Percentiles rank a stretch among this genome's conserved stretches.
Conservation (phyloP, 768 basidiomycete genomes). For the Cubamyces sp. region DNA sequence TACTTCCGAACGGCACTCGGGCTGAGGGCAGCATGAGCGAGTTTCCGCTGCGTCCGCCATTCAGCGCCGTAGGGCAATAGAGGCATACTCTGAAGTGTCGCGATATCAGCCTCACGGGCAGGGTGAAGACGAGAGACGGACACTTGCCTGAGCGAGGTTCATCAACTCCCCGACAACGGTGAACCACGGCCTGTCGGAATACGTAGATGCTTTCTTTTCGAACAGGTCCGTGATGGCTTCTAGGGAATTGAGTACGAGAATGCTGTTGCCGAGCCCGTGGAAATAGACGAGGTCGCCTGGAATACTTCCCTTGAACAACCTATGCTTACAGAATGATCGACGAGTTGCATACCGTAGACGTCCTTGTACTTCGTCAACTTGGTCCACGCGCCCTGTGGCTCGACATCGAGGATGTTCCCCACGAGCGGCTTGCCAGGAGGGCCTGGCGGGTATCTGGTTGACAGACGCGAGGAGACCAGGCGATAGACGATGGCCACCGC, state of each 20-base stretch:
- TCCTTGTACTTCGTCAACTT: slow-evolving; percentile 17
- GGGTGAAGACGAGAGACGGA: no score
- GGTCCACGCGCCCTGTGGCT: slow-evolving; percentile 6
- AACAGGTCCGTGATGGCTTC: slow-evolving; percentile 35
- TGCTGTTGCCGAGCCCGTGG: slow-evolving; percentile 32
- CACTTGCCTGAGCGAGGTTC: slow-evolving; percentile 28
- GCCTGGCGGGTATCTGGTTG: slow-evolving; percentile 20
- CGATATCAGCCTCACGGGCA: not conserved
- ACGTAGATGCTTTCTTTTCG: slow-evolving; percentile 33
- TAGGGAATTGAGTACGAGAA: slow-evolving; percentile 38
- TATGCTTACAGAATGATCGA: not conserved
- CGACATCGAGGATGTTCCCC: slow-evolving; percentile 22
- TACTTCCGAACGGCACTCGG: slow-evolving; percentile 39
- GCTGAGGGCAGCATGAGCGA: slow-evolving; percentile 37
- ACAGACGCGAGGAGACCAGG: no score
- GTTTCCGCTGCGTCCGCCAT: slow-evolving; percentile 33
- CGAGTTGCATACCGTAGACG: slow-evolving; percentile 16
- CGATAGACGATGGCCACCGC: no score
- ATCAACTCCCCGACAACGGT: slow-evolving; percentile 43
- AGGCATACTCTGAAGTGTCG: slow-evolving; percentile 29
- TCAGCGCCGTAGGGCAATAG: slow-evolving; percentile 31
- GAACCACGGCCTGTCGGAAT: slow-evolving; percentile 40
- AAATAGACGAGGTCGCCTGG: slow-evolving; percentile 38
- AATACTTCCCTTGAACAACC: not conserved
- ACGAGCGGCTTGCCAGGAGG: slow-evolving; percentile 17